A percentile compares a stretch with the other conserved stretches of the same genome.
These are phyloP conservation scores for Leccinum griseonigrum DNA, from an alignment of 1,284 basidiomycete species.

Conservation along the genomic window DNA sequence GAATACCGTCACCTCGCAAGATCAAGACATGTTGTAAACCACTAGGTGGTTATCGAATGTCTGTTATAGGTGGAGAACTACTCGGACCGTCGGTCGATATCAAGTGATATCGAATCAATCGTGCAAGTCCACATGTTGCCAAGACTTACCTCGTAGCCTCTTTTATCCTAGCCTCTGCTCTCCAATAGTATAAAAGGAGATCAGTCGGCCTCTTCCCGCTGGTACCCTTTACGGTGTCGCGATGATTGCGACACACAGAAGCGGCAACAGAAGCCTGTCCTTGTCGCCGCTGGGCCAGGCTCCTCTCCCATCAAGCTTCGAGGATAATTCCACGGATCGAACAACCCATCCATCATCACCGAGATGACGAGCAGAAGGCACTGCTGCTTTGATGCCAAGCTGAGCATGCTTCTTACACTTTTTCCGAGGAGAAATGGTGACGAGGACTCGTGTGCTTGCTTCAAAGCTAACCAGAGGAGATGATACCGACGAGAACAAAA, in stretches of 20 bases:
- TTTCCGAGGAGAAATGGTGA: background rate
- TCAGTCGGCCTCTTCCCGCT: background rate
- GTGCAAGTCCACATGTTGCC: background rate
- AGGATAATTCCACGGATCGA: background rate
- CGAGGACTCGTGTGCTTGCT: background rate
- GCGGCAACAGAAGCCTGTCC: background rate
- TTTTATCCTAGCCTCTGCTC: background rate
- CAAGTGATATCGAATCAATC: background rate
- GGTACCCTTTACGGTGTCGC: no score
- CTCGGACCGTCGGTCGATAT: no score
- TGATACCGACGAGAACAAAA: background rate
- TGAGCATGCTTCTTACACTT: background rate
- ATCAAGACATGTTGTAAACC: no score
- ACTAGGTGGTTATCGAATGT: no score
- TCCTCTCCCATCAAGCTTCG: background rate
- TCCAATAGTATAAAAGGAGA: background rate
- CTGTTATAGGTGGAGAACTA: background rate
- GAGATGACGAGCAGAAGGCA: background rate
- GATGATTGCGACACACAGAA: no score
- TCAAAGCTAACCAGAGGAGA: background rate
- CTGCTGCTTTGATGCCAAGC: background rate
- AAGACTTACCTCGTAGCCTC: background rate
- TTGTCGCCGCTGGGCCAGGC: background rate
- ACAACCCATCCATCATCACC: background rate
- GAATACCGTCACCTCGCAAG: background rate